These are phyloP conservation scores for Naganishia liquefaciens DNA, from an alignment of 1,284 basidiomycete genomes.

Conservation along the genomic window DNA sequence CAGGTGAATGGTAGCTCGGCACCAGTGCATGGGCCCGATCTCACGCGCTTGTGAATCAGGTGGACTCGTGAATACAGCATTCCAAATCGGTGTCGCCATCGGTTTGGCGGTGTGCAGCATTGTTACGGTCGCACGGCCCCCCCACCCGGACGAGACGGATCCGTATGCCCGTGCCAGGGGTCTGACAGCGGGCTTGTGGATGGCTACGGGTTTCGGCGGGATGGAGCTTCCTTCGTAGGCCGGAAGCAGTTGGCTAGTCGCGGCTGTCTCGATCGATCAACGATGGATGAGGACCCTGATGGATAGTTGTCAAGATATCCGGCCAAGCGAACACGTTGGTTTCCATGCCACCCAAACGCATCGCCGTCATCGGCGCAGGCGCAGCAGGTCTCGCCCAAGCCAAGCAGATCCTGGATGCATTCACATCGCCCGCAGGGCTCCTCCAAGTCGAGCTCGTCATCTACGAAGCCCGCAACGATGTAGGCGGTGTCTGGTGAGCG, in stretches of 20 bases:
- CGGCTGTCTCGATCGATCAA: no score
- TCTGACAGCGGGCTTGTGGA: conserved; percentile 10
- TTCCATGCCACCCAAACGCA: conserved; percentile 33
- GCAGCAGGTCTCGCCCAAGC: conserved; percentile 53
- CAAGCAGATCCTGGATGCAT: conserved; percentile 50
- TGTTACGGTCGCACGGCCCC: neutral
- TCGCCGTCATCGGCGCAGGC: conserved; percentile 56
- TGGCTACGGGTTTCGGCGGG: conserved; percentile 19
- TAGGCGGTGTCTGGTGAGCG: conserved; percentile 52
- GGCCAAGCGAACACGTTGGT: no score
- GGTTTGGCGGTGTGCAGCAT: conserved; percentile 19
- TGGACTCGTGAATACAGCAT: conserved; percentile 14
- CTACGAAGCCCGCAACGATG: conserved; percentile 37
- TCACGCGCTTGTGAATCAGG: no score
- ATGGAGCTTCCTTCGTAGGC: neutral
- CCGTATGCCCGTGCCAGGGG: conserved; percentile 1
- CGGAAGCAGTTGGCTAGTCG: no score
- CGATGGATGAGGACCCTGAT: no score
- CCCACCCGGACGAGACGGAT: conserved; percentile 1
- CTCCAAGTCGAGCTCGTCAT: conserved; percentile 31
- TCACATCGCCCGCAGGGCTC: conserved; percentile 25
- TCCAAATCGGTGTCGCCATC: conserved; percentile 13
- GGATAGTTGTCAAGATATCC: no score
- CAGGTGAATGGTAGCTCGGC: no score
- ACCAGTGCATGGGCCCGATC: no score